These are phyloP conservation scores for Kalmanozyma brasiliensis DNA, from an alignment of 1,284 basidiomycete species.

Conservation along the genomic window DNA sequence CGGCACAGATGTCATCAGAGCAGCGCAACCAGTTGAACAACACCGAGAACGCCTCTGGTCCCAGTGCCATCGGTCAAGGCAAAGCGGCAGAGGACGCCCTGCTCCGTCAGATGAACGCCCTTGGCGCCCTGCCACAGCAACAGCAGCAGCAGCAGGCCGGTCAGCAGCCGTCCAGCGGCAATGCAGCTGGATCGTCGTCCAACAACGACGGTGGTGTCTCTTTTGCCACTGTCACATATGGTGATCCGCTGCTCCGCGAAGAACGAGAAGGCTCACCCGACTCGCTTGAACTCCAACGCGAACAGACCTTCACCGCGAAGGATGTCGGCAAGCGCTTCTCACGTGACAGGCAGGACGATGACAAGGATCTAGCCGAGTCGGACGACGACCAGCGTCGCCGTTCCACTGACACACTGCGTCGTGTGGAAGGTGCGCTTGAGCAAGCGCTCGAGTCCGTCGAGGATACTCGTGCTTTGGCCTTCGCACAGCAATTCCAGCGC, in stretches of 20 bases:
- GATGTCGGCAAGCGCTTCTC: conserved; percentile 28
- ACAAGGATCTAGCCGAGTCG: conserved; percentile 30
- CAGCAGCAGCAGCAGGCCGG: conserved; percentile 8
- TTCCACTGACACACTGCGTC: conserved; percentile 51
- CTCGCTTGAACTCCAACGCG: conserved; percentile 40
- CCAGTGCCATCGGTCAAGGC: conserved; percentile 1
- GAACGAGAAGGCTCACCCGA: conserved; percentile 37
- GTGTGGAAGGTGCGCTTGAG: conserved; percentile 32
- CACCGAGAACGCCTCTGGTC: too few relatives aligned
- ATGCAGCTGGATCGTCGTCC: background rate
- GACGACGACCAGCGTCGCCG: conserved; percentile 41
- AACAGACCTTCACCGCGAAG: conserved; percentile 45
- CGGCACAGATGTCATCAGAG: conserved; percentile 5
- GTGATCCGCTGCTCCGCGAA: conserved; percentile 30
- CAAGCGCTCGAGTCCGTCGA: conserved; percentile 42
- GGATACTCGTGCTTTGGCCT: conserved; percentile 39
- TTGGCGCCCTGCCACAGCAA: conserved; percentile 8
- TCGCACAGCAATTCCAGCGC: conserved; percentile 48
- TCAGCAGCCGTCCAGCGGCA: conserved; percentile 1
- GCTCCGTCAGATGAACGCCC: conserved; percentile 18
- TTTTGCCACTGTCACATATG: conserved; percentile 29
- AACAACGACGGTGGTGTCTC: conserved; percentile 28
- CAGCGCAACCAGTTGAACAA: conserved; percentile 4
- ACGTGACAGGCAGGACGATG: conserved; percentile 1
- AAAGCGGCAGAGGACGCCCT: conserved; percentile 14